Conservation (phyloP, 1,139 yeast species). For the Geotrichum candidum region DNA sequence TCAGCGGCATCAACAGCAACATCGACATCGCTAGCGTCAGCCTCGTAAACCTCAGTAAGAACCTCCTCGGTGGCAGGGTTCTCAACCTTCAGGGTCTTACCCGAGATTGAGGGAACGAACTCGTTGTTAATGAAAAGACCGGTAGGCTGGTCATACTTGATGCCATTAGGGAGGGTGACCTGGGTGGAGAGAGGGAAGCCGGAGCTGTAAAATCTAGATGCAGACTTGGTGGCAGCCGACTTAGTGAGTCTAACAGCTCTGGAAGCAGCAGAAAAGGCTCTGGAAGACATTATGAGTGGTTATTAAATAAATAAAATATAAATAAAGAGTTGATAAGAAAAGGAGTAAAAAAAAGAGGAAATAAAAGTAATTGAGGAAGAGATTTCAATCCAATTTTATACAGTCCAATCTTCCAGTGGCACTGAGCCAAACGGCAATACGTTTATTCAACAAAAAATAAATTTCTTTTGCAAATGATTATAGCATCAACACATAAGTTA, state of each 20-base stretch:
- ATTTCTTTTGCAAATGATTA: neutral
- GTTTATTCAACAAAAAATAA: neutral
- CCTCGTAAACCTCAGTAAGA: slow-evolving; percentile 50
- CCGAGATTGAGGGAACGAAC: slow-evolving; percentile 46
- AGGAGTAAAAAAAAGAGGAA: neutral
- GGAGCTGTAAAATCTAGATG: too few relatives aligned
- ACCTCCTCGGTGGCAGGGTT: slow-evolving; percentile 55
- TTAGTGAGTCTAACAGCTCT: slow-evolving; percentile 10
- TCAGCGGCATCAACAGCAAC: slow-evolving; percentile 54
- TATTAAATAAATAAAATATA: neutral
- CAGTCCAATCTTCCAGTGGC: neutral
- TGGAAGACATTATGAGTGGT: slow-evolving; percentile 6
- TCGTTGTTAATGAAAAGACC: slow-evolving; percentile 61
- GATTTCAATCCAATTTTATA: neutral
- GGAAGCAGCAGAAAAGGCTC: slow-evolving; percentile 14
- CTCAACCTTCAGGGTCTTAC: slow-evolving; percentile 48
- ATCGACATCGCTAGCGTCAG: slow-evolving; percentile 53
- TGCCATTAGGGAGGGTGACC: slow-evolving; percentile 59
- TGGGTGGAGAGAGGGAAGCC: slow-evolving; percentile 27
- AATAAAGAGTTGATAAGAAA: neutral
- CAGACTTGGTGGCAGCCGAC: slow-evolving; percentile 4
- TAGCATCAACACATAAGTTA: neutral
- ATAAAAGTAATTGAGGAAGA: neutral
- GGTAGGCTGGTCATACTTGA: slow-evolving; percentile 56
- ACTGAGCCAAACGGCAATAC: neutral